Conservation (phyloP, 2,329 filamentous ascomycete species). For the Triangularia setosa region DNA sequence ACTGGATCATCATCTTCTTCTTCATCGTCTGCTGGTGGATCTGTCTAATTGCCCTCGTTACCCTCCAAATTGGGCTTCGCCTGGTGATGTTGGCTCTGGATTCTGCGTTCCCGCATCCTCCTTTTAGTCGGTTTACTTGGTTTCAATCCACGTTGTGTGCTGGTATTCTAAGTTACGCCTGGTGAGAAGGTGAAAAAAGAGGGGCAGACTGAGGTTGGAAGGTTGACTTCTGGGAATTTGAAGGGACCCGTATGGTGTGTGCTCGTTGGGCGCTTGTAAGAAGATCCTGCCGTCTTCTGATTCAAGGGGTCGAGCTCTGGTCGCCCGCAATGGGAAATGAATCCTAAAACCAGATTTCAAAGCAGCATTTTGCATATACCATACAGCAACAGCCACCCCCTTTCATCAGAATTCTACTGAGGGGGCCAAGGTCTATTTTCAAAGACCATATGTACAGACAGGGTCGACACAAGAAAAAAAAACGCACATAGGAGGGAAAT, state of each 20-base stretch:
- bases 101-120: no score
- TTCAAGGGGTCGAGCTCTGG: not conserved
- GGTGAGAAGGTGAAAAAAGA: no score
- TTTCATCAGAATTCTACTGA: not conserved
- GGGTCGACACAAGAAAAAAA: not conserved
- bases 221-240: no score
- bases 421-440: not conserved
- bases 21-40: not conserved
- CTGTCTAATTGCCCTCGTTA: not conserved
- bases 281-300: no score
- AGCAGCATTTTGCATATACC: not conserved
- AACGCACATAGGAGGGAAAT: not conserved
- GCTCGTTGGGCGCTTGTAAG: no score
- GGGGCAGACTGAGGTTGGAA: no score
- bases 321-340: not conserved
- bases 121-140: not conserved
- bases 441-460: conserved; percentile 9
- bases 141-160: not conserved
- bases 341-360: not conserved
- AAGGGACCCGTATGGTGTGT: no score
- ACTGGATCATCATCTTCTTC: not conserved
- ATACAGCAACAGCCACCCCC: conserved; percentile 5
- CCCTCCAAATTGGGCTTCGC: no score
- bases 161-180: no score
- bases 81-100: no score